Evolutionary conservation across 768 basidiomycete species (phyloP).

Genomic region (Boletellus ananas): DNA sequence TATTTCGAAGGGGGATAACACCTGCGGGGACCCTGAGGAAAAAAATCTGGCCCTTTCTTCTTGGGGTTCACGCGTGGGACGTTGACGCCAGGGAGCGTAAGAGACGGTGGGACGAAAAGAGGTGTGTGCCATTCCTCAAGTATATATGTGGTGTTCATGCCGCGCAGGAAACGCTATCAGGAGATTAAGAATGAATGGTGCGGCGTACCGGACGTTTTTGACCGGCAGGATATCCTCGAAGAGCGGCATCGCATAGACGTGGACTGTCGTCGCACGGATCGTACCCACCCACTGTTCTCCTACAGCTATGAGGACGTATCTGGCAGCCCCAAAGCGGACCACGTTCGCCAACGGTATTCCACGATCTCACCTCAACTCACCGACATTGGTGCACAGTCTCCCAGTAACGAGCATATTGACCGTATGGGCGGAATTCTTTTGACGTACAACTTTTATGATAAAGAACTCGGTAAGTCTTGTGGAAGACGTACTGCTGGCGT

Average conservation of each 20-base stretch:
- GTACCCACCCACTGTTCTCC: constrained; percentile 87
- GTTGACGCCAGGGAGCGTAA: constrained; percentile 58
- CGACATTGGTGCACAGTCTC: constrained; percentile 84
- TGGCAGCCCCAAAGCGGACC: constrained; percentile 52
- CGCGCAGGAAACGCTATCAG: constrained; percentile 62
- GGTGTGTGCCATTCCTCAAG: constrained; percentile 35
- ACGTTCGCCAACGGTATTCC: constrained; percentile 48
- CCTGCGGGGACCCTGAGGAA: constrained; percentile 54
- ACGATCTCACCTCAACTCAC: constrained; percentile 70
- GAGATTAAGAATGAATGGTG: constrained; percentile 78
- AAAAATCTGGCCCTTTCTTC: constrained; percentile 86
- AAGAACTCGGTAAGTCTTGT: constrained; percentile 65
- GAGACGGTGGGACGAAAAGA: constrained; percentile 58
- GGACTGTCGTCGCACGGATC: constrained; percentile 94
- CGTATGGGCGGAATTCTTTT: constrained; percentile 81
- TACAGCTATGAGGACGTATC: constrained; percentile 35
- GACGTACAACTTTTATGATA: constrained; percentile 89
- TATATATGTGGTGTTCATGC: constrained; percentile 6
- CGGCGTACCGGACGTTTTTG: constrained; percentile 76
- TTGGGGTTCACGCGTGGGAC: constrained; percentile 84
- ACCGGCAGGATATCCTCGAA: constrained; percentile 76
- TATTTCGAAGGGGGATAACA: constrained; percentile 73
- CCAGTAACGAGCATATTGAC: constrained; percentile 88
- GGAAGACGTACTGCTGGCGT: not conserved
- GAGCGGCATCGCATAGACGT: constrained; percentile 95